Conservation (phyloP, 2,329 filamentous ascomycete genomes). For the Claviceps sp. region DNA sequence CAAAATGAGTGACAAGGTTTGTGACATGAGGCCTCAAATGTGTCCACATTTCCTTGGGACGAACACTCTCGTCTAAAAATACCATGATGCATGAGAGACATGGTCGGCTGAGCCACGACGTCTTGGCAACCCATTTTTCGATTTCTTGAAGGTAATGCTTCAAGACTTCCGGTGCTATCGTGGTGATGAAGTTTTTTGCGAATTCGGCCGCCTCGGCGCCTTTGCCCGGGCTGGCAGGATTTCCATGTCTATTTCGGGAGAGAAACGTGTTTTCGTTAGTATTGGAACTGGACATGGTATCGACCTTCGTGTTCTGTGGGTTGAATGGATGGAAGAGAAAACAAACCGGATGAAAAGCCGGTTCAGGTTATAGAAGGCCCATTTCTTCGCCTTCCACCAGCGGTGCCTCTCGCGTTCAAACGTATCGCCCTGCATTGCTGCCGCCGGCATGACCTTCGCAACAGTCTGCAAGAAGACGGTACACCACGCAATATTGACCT, state of each 20-base stretch:
- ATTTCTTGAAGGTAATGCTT: constrained; percentile 91
- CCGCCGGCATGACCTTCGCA: constrained; percentile 67
- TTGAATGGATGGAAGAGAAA: not conserved
- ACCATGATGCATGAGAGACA: constrained; percentile 87
- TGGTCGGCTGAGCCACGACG: constrained; percentile 86
- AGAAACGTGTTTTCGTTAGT: not conserved
- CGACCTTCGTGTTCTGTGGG: not conserved
- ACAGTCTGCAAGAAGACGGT: constrained; percentile 87
- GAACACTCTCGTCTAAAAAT: constrained; percentile 93
- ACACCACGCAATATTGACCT: constrained; percentile 88
- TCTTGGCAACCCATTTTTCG: constrained; percentile 94
- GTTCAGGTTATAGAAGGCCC: constrained; percentile 97
- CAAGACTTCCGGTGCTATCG: constrained; percentile 89
- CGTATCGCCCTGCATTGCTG: constrained; percentile 68
- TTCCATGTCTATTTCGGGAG: constrained; percentile 59
- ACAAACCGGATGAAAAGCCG: constrained; percentile 77
- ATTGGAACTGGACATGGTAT: not conserved
- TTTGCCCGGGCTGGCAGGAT: constrained; percentile 63
- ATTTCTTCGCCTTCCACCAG: constrained; percentile 99
- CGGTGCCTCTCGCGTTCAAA: constrained; percentile 86
- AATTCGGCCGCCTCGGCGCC: constrained; percentile 65
- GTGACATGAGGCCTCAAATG: constrained; percentile 88
- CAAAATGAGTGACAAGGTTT: constrained; percentile 82
- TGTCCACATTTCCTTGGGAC: constrained; percentile 93
- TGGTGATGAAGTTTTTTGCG: constrained; percentile 79